Percentiles rank a stretch among this genome's conserved stretches.
phyloP scores from a whole-genome alignment of 1,139 yeast genomes.

The Maudiozyma humilis region DNA sequence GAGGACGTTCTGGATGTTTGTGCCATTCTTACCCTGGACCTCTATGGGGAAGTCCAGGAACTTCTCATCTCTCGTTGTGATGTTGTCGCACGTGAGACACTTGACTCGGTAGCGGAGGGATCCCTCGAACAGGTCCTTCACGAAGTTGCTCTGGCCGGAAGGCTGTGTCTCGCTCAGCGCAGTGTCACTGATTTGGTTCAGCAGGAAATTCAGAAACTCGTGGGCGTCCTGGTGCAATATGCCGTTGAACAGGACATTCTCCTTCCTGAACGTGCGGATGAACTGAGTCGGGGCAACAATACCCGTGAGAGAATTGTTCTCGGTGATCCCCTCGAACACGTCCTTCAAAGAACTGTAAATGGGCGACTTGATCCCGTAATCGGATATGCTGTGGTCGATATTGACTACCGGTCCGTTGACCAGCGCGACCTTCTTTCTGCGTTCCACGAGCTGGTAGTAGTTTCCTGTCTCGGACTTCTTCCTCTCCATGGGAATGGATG shows the following conservation, averaged over 20 bases:
- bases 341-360: slow-evolving; percentile 74
- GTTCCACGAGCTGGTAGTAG: slow-evolving; percentile 42
- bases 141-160: slow-evolving; percentile 38
- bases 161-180: slow-evolving; percentile 35
- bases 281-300: slow-evolving; percentile 76
- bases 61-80: slow-evolving; percentile 75
- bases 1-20: slow-evolving; percentile 68
- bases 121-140: slow-evolving; percentile 77
- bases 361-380: slow-evolving; percentile 34
- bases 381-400: slow-evolving; percentile 43
- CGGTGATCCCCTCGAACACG: slow-evolving; percentile 74
- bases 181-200: slow-evolving; percentile 74
- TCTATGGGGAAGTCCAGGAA: slow-evolving; percentile 84
- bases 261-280: slow-evolving; percentile 66
- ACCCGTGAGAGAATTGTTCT: slow-evolving; percentile 61
- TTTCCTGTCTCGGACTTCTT: not conserved
- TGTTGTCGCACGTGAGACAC: slow-evolving; percentile 81
- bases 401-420: slow-evolving; percentile 78
- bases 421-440: slow-evolving; percentile 71
- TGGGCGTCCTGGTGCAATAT: slow-evolving; percentile 98
- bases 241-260: slow-evolving; percentile 77
- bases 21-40: slow-evolving; percentile 47
- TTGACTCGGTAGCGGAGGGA: slow-evolving; percentile 77
- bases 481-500: not conserved
- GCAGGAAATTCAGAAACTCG: slow-evolving; percentile 79